Evolutionary conservation across 2,329 filamentous ascomycete genomes (phyloP), one percentile per base, ranked within the genome.

Genomic region (Pseudocercospora pini-densiflorae): DNA sequence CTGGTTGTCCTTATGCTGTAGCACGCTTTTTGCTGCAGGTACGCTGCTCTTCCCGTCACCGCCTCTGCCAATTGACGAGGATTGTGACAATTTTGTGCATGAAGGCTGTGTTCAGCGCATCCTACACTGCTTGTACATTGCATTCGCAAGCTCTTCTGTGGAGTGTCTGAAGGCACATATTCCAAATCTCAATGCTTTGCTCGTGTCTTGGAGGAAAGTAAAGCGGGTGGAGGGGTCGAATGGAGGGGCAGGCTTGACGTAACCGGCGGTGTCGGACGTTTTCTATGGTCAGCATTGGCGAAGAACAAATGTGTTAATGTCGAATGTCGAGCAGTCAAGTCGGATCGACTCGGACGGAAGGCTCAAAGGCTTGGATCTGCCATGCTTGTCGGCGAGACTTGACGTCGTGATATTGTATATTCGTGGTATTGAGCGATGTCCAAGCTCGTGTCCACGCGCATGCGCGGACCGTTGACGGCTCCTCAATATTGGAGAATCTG

Each of bases 161-260:
- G 49, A 53, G 19, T 53, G 24, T 7, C 12, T 27, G 7, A 8
- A 53, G 24, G 49, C 19, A 23, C n/a, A 24, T 24, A 54, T 54
- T 54, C 49, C 49, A 54, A 29, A 54, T 54, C 19, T 54, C 19
- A 54, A 24, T 21, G 49, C 21, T 14, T 14, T 54, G 49, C 14
- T 24, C 9, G 12, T n/a, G 21, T 16, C 49, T 4, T 54, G 23
- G 49, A 53, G 21, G 49, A 23, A 27, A 53, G 49, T 53, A 23
- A 53, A 53, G 23, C 49, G 23, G 12, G 12, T 29, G 9, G 49
- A 54, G 49, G 49, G 49, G 49, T 54, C 45, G 14, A 54, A 16
- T 36, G 33, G 49, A 54, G 49, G 49, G 49, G 49, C 49, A 54
- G 23, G 19, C 24, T 54, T 54, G 49, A 54, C 23, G 49, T 54